Conservation (phyloP, 352 stramenopile genomes). For the Salisapilia sapeloensis region DNA sequence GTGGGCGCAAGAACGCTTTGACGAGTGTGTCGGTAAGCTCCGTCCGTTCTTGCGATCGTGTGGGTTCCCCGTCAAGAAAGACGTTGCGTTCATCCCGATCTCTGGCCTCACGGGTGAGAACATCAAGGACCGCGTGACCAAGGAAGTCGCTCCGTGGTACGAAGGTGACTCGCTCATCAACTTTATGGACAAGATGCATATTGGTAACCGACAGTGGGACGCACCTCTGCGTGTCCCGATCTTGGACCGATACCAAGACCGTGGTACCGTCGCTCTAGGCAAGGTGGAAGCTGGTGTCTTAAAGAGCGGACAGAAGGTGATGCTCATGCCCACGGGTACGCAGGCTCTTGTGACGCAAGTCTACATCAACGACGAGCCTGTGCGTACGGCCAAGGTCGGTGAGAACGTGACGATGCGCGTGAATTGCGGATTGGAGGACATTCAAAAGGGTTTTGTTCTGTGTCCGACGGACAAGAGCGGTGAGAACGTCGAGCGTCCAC, state of each 20-base stretch:
- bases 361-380: constrained; percentile 88
- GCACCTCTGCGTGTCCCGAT: constrained; percentile 90
- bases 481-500: constrained; percentile 18
- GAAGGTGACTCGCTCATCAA: constrained; percentile 88
- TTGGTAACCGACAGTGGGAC: constrained; percentile 79
- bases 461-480: no score
- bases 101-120: constrained; percentile 93
- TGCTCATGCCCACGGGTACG: constrained; percentile 88
- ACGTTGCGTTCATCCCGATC: constrained; percentile 97
- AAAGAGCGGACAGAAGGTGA: constrained; percentile 85
- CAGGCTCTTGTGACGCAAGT: constrained; percentile 51
- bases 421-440: constrained; percentile 65
- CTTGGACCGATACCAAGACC: constrained; percentile 95
- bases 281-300: constrained; percentile 96
- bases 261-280: constrained; percentile 92
- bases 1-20: constrained; percentile 85
- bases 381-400: constrained; percentile 89
- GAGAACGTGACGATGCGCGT: constrained; percentile 97
- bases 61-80: constrained; percentile 95
- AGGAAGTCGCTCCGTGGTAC: constrained; percentile 84
- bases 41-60: constrained; percentile 87
- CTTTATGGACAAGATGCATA: constrained; percentile 86
- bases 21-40: constrained; percentile 90
- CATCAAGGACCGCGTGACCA: constrained; percentile 83
- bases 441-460: constrained; percentile 90